Percentiles rank a stretch among this genome's conserved stretches.
Conservation (phyloP, 768 basidiomycete species). For the Termitomyces sp. region DNA sequence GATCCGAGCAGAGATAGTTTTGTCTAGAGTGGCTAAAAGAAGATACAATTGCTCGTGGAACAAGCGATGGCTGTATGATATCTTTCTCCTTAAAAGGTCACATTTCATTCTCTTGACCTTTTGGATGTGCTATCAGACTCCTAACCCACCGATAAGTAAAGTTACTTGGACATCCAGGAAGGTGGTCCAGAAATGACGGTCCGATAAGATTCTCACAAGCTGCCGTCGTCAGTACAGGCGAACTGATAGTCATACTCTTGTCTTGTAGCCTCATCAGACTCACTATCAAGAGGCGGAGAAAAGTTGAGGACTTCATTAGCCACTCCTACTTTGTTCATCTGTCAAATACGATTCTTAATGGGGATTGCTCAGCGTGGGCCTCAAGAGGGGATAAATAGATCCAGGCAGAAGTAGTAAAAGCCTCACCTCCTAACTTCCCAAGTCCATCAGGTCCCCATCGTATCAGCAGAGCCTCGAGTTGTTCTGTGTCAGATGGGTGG, state of each 20-base stretch:
- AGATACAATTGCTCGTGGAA: slow-evolving; percentile 65
- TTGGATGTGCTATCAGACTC: slow-evolving; percentile 60
- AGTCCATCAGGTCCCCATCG: slow-evolving; percentile 88
- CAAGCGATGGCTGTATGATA: slow-evolving; percentile 29
- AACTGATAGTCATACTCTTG: not conserved
- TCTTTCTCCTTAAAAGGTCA: slow-evolving; percentile 26
- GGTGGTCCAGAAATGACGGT: slow-evolving; percentile 39
- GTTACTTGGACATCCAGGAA: slow-evolving; percentile 51
- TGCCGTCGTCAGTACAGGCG: slow-evolving; percentile 55
- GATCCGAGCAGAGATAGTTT: slow-evolving; percentile 87
- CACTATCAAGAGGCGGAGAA: slow-evolving; percentile 51
- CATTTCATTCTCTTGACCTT: slow-evolving; percentile 56
- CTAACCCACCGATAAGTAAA: slow-evolving; percentile 59
- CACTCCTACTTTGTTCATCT: slow-evolving; percentile 62
- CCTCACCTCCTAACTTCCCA: slow-evolving; percentile 58
- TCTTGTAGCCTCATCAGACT: slow-evolving; percentile 50
- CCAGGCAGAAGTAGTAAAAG: not conserved
- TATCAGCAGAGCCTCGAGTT: slow-evolving; percentile 79
- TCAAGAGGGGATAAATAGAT: slow-evolving; percentile 26
- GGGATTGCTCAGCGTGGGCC: slow-evolving; percentile 88
- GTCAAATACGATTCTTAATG: slow-evolving; percentile 74
- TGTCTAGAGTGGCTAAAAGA: slow-evolving; percentile 88
- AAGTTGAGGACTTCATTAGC: slow-evolving; percentile 76
- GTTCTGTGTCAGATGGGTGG: slow-evolving; percentile 87
- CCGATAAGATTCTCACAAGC: slow-evolving; percentile 65